These are phyloP conservation scores for Chytriomyces confervae DNA, from an alignment of 192 early-diverging fungal species.

Conservation along the genomic window DNA sequence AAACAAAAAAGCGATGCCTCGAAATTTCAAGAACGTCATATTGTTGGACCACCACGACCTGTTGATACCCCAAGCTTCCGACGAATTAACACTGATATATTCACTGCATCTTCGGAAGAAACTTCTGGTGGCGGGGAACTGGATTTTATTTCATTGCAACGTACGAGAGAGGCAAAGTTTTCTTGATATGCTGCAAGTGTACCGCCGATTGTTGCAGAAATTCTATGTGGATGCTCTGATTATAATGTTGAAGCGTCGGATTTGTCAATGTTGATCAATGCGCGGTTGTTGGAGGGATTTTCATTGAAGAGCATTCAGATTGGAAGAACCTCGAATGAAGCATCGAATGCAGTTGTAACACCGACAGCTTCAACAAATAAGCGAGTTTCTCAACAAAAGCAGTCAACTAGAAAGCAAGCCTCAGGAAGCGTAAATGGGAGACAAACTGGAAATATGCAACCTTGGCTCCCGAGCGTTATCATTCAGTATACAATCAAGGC, in stretches of 20 bases:
- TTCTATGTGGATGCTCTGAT: constrained; percentile 52
- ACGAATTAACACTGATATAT: constrained; percentile 42
- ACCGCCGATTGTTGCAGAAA: constrained; percentile 53
- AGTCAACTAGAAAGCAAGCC: neutral
- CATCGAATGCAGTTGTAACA: neutral
- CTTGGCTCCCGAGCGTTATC: constrained; percentile 55
- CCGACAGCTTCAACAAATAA: neutral
- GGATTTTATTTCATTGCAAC: neutral
- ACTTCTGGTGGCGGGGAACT: neutral
- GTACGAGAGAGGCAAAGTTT: constrained; percentile 41
- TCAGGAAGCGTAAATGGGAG: neutral
- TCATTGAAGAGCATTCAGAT: constrained; percentile 40
- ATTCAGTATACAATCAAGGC: constrained; percentile 60
- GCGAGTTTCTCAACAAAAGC: neutral
- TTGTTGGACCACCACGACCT: constrained; percentile 38
- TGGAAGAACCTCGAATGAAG: neutral
- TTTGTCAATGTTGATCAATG: constrained; percentile 33
- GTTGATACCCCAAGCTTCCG: constrained; percentile 50
- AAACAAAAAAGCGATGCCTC: constrained; percentile 25
- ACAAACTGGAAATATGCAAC: constrained; percentile 53
- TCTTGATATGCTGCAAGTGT: constrained; percentile 51
- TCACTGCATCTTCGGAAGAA: constrained; percentile 24
- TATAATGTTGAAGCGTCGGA: constrained; percentile 43
- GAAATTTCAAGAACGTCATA: neutral
- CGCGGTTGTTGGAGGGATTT: constrained; percentile 58